A percentile compares a stretch with the other conserved stretches of the same genome.
These are phyloP conservation scores for Adansonia grandidieri DNA, from an alignment of 441 rosid genomes.

Conservation along the genomic window DNA sequence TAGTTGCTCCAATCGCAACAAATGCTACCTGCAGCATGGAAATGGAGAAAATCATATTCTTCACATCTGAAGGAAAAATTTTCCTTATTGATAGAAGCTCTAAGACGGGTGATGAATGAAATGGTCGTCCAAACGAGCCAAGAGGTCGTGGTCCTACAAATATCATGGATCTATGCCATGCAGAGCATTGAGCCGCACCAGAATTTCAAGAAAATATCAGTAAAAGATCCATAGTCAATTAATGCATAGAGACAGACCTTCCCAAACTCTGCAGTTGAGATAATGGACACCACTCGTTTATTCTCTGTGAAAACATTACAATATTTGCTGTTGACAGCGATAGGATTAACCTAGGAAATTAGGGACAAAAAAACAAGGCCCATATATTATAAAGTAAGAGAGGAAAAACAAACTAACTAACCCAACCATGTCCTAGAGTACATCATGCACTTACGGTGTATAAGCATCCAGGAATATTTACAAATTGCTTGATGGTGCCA, in stretches of 20 bases:
- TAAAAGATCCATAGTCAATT: neutral
- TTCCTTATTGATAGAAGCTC: neutral
- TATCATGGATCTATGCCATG: neutral
- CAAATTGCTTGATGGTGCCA: conserved; percentile 68
- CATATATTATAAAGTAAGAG: neutral
- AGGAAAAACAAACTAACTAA: neutral
- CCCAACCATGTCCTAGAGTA: neutral
- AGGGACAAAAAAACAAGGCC: no score
- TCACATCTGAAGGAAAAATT: neutral
- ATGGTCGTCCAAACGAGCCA: neutral
- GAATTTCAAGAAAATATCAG: neutral
- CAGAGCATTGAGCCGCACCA: neutral
- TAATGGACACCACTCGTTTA: conserved; percentile 72
- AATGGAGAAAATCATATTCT: neutral
- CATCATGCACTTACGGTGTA: conserved; percentile 64
- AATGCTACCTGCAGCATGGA: conserved; percentile 72
- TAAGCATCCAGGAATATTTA: conserved; percentile 72
- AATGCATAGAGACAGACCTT: conserved; percentile 55
- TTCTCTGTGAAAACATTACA: conserved; percentile 95
- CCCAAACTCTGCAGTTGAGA: conserved; percentile 77
- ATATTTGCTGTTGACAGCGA: conserved; percentile 91
- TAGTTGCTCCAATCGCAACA: conserved; percentile 95
- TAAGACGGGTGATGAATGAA: neutral
- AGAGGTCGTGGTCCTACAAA: neutral
- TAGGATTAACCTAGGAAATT: conserved; percentile 77